These are phyloP conservation scores for Microcyclospora tardicrescens DNA, from an alignment of 2,329 filamentous ascomycete genomes.

Conservation along the genomic window DNA sequence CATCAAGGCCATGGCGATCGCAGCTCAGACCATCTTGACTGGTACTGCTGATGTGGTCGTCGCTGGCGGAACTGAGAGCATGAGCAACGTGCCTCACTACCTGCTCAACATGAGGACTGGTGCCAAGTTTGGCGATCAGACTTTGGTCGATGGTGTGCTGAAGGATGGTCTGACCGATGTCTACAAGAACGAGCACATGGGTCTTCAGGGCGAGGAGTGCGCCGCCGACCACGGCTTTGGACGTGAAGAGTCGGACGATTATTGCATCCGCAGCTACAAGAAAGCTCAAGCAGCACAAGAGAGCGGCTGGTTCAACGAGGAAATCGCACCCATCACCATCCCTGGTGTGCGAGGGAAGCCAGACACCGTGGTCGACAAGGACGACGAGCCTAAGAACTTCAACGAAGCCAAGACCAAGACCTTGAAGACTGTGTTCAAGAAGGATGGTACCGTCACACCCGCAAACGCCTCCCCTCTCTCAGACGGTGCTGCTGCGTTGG, in stretches of 20 bases:
- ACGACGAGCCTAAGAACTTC: conserved; percentile 91
- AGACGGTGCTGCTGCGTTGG: conserved; percentile 82
- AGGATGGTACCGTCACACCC: conserved; percentile 70
- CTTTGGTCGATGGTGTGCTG: conserved; percentile 77
- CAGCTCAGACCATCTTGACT: conserved; percentile 93
- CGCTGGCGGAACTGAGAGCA: conserved; percentile 90
- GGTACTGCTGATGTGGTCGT: conserved; percentile 88
- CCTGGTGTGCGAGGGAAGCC: conserved; percentile 85
- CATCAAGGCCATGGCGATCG: conserved; percentile 87
- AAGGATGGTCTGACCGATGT: conserved; percentile 92
- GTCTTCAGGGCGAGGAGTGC: conserved; percentile 83
- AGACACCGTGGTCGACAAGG: conserved; percentile 60
- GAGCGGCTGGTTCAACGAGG: conserved; percentile 64
- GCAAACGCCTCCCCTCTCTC: conserved; percentile 95
- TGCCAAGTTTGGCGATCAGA: conserved; percentile 87
- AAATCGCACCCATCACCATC: conserved; percentile 85
- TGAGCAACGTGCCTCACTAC: conserved; percentile 97
- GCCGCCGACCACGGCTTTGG: conserved; percentile 68
- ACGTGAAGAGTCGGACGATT: conserved; percentile 82
- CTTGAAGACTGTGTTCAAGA: conserved; percentile 64
- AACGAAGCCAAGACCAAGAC: conserved; percentile 39
- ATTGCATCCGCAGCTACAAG: conserved; percentile 90
- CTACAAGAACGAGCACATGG: conserved; percentile 96
- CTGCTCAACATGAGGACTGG: conserved; percentile 74
- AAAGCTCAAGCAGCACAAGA: conserved; percentile 79